Conservation (phyloP, 1,284 basidiomycete genomes). For the Taiwanofungus camphoratus region DNA sequence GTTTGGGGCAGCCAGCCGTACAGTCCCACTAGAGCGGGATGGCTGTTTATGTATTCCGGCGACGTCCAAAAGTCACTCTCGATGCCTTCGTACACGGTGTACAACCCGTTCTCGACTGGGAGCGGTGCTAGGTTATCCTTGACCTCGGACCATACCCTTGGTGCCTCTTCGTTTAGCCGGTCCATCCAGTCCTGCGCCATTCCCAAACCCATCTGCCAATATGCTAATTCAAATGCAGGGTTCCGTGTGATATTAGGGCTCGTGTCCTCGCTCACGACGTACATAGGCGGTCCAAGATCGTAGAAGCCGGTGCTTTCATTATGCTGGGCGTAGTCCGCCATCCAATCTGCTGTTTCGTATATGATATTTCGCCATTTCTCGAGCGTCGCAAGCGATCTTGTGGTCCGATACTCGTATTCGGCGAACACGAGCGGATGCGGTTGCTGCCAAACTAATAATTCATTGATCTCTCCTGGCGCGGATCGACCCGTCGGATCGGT, state of each 20-base stretch:
- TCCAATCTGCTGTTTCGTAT: conserved; percentile 52
- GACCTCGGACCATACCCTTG: conserved; percentile 39
- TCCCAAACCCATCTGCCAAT: conserved; percentile 48
- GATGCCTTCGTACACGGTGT: conserved; percentile 53
- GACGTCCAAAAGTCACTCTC: conserved; percentile 47
- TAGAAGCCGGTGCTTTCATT: conserved; percentile 42
- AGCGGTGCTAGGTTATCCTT: conserved; percentile 41
- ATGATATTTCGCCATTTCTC: conserved; percentile 47
- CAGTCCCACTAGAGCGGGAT: conserved; percentile 51
- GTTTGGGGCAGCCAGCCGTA: conserved; percentile 55
- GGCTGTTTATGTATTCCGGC: conserved; percentile 47
- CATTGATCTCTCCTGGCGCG: conserved; percentile 55
- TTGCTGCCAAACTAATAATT: conserved; percentile 59
- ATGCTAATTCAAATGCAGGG: conserved; percentile 52
- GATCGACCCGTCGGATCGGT: conserved; percentile 54
- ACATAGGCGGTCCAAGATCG: conserved; percentile 56
- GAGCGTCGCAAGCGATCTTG: conserved; percentile 34
- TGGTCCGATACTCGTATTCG: conserved; percentile 48
- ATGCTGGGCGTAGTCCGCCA: conserved; percentile 49
- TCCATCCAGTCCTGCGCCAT: conserved; percentile 45
- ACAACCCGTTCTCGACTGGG: conserved; percentile 44
- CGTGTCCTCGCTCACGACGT: conserved; percentile 53
- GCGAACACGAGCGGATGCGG: conserved; percentile 55
- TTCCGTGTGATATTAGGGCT: conserved; percentile 47
- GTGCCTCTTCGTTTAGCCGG: conserved; percentile 35